Percentiles rank a stretch among this genome's conserved stretches.
Conservation (phyloP, 805 yeast species). For the Clavispora asparagi region DNA sequence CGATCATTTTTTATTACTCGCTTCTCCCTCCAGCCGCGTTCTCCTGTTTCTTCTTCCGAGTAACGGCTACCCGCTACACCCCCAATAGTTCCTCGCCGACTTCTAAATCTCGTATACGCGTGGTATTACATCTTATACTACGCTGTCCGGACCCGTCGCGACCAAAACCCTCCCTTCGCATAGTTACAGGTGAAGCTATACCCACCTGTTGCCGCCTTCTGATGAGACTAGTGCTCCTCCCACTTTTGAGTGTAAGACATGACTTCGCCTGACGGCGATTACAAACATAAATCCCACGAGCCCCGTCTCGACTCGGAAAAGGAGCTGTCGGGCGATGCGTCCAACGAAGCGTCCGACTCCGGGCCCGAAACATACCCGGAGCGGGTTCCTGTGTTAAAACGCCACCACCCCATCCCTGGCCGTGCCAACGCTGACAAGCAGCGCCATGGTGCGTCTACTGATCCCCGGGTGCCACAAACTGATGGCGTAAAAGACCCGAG, state of each 20-base stretch:
- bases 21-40: too few species aligned
- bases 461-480: too few species aligned
- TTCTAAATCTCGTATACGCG: too few species aligned
- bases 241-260: neutral
- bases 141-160: too few species aligned
- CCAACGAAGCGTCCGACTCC: slow-evolving; percentile 16
- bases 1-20: too few species aligned
- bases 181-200: neutral
- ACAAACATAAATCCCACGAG: neutral
- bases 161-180: neutral
- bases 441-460: too few species aligned
- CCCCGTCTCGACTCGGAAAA: slow-evolving; percentile 1
- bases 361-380: slow-evolving; percentile 1
- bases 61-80: too few species aligned
- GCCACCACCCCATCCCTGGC: neutral
- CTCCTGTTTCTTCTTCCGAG: too few species aligned
- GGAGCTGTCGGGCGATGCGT: slow-evolving; percentile 15
- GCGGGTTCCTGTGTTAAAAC: neutral
- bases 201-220: neutral
- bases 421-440: neutral
- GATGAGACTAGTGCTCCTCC: neutral
- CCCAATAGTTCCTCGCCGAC: too few species aligned
- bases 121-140: too few species aligned
- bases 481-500: too few species aligned
- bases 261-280: neutral